phyloP scores from a whole-genome alignment of 805 yeast genomes.

The Saturnispora silvae region DNA sequence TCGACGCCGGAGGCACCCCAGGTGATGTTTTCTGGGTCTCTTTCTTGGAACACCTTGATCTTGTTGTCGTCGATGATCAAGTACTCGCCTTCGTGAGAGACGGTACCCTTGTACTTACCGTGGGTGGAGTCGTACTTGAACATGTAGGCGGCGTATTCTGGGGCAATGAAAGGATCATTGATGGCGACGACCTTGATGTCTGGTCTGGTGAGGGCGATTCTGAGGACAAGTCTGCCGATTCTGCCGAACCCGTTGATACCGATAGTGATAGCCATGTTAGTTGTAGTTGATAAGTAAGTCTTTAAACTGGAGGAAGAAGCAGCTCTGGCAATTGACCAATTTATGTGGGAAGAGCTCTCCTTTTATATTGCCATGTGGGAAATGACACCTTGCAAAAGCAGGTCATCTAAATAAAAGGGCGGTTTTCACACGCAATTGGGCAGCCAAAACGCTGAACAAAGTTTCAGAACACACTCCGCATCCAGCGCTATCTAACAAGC shows the following conservation, averaged over 20 bases:
- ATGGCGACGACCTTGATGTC: slow-evolving; percentile 78
- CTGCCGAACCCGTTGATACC: slow-evolving; percentile 96
- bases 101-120: slow-evolving; percentile 74
- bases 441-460: too few relatives aligned
- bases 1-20: slow-evolving; percentile 81
- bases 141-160: slow-evolving; percentile 91
- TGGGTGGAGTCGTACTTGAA: slow-evolving; percentile 94
- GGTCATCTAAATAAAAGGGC: too few relatives aligned
- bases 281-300: slow-evolving; percentile 2
- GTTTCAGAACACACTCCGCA: too few relatives aligned
- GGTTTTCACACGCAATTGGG: too few relatives aligned
- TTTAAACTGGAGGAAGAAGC: slow-evolving; percentile 4
- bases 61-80: slow-evolving; percentile 60
- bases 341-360: too few relatives aligned
- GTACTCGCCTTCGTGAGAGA: slow-evolving; percentile 42
- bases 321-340: too few relatives aligned
- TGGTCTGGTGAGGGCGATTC: slow-evolving; percentile 65
- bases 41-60: slow-evolving; percentile 64
- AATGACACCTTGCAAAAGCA: too few relatives aligned
- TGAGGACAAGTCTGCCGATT: slow-evolving; percentile 81
- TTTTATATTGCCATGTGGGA: too few relatives aligned
- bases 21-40: slow-evolving; percentile 79
- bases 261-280: slow-evolving; percentile 50
- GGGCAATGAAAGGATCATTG: slow-evolving; percentile 84
- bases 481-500: too few relatives aligned